Evolutionary conservation across 768 basidiomycete genomes (phyloP).

Genomic region (Polyporus arcularius): DNA sequence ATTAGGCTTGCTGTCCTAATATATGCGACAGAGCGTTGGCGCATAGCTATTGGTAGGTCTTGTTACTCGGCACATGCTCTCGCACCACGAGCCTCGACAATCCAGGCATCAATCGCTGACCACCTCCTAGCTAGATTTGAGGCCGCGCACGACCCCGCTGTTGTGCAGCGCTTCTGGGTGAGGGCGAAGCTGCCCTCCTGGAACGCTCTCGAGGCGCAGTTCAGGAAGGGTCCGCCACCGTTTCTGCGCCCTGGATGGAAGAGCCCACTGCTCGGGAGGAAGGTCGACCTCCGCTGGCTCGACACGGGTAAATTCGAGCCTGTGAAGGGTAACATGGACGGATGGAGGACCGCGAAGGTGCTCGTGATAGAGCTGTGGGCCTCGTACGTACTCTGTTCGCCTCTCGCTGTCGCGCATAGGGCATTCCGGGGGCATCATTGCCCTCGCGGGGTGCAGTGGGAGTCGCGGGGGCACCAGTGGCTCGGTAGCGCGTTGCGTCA

Average conservation of each 20-base stretch:
- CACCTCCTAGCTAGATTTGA: constrained; percentile 25
- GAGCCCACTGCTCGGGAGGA: constrained; percentile 30
- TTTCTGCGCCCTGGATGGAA: constrained; percentile 34
- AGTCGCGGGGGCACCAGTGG: no score
- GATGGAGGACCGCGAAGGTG: constrained; percentile 28
- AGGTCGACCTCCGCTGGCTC: constrained; percentile 30
- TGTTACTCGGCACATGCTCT: not conserved
- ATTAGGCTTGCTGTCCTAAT: not conserved
- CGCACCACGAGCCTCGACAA: no score
- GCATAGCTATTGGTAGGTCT: constrained; percentile 27
- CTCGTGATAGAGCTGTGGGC: constrained; percentile 35
- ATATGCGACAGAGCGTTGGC: constrained; percentile 18
- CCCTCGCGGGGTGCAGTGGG: no score
- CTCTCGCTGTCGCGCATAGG: not conserved
- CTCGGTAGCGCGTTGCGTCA: no score
- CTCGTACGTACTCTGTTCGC: constrained; percentile 24
- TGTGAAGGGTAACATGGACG: constrained; percentile 28
- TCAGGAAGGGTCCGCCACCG: constrained; percentile 30
- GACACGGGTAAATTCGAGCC: constrained; percentile 28
- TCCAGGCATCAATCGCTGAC: not conserved
- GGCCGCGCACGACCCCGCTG: constrained; percentile 25
- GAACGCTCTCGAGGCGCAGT: constrained; percentile 29
- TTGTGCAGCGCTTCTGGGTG: constrained; percentile 27
- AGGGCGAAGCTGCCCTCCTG: constrained; percentile 28
- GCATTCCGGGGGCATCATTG: not conserved